These are phyloP conservation scores for Chlamydomonas asymmetrica DNA, from an alignment of 139 green algal species.

Conservation along the genomic window DNA sequence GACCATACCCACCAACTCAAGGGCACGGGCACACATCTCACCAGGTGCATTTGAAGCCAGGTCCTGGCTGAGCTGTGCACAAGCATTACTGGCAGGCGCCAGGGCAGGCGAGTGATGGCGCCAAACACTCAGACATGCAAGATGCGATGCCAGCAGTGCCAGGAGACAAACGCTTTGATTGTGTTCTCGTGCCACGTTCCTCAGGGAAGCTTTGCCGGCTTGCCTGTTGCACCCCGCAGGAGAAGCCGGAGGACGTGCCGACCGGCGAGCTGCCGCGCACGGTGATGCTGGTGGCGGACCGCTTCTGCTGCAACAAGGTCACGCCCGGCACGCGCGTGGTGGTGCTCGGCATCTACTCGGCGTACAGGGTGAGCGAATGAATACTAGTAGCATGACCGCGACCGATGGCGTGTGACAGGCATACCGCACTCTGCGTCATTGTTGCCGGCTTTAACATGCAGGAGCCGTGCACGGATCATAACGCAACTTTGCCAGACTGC, in stretches of 20 bases:
- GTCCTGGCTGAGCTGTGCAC: too few species aligned
- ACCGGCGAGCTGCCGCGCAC: constrained; percentile 57
- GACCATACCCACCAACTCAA: too few species aligned
- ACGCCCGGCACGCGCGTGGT: constrained; percentile 90
- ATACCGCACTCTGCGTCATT: too few species aligned
- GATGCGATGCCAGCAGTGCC: not conserved
- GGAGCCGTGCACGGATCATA: not conserved
- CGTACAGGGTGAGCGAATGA: constrained; percentile 77
- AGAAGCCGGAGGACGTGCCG: constrained; percentile 94
- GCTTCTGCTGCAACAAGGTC: constrained; percentile 76
- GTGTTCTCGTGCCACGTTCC: not conserved
- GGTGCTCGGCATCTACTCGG: constrained; percentile 92
- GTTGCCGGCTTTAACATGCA: too few species aligned
- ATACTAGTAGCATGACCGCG: too few species aligned
- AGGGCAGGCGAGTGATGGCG: too few species aligned
- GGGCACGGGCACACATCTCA: too few species aligned
- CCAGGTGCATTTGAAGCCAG: too few species aligned
- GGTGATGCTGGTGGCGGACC: constrained; percentile 86
- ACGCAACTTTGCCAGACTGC: too few species aligned
- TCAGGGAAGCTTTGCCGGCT: not conserved
- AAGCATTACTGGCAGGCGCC: too few species aligned
- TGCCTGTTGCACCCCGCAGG: constrained; percentile 59
- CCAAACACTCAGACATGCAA: not conserved
- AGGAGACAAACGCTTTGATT: not conserved
- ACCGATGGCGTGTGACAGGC: too few species aligned